A percentile compares a stretch with the other conserved stretches of the same genome.
These are phyloP conservation scores for Penicillium sp. DNA, from an alignment of 2,329 filamentous ascomycete species.

Conservation along the genomic window DNA sequence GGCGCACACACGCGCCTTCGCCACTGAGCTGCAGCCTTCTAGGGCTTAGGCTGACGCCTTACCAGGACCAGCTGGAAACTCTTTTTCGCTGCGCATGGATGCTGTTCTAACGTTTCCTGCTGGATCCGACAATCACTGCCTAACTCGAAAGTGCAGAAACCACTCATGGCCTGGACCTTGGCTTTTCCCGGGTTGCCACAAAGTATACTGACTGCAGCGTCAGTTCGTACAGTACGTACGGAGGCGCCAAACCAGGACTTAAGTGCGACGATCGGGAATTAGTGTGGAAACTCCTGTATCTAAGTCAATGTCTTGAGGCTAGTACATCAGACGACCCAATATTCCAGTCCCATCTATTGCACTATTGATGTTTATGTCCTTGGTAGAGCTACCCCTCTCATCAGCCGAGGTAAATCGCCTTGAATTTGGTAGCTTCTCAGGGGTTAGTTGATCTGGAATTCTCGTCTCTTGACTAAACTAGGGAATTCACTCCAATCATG, in stretches of 20 bases:
- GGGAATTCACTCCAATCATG: neutral
- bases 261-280: conserved; percentile 12
- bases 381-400: neutral
- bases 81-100: no score
- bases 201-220: neutral
- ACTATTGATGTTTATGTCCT: neutral
- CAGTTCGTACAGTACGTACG: neutral
- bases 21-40: conserved; percentile 29
- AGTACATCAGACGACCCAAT: conserved; percentile 3
- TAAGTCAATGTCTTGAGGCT: neutral
- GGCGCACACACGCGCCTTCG: conserved; percentile 12
- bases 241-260: conserved; percentile 2
- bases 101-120: neutral
- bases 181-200: neutral
- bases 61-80: neutral
- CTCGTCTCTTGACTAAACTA: neutral
- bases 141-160: conserved; percentile 7
- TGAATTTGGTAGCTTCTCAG: neutral
- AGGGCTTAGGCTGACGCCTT: conserved; percentile 37
- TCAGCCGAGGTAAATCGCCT: neutral
- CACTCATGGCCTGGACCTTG: neutral
- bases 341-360: neutral
- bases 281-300: conserved; percentile 8
- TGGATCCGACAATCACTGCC: conserved; percentile 8
- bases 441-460: neutral